phyloP scores from a whole-genome alignment of 2,329 filamentous ascomycete genomes.

The Hortaea werneckii region DNA sequence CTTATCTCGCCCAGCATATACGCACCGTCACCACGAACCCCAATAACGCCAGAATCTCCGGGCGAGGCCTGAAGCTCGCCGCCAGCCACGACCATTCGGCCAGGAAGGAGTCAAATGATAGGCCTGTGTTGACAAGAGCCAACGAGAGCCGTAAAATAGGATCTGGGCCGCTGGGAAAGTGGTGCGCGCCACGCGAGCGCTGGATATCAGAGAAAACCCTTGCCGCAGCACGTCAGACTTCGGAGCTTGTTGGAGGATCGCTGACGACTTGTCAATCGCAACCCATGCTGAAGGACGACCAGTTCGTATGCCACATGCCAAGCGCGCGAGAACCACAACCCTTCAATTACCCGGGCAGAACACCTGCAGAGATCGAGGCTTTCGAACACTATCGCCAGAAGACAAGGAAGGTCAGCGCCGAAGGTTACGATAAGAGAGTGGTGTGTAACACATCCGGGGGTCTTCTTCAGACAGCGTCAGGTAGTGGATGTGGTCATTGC shows the following conservation, averaged over 20 bases:
- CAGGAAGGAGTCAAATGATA: constrained; percentile 7
- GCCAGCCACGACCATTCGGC: constrained; percentile 9
- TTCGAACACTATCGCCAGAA: constrained; percentile 22
- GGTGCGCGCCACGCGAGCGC: constrained; percentile 10
- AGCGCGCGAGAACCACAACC: constrained; percentile 25
- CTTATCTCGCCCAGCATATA: constrained; percentile 24
- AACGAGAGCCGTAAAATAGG: constrained; percentile 20
- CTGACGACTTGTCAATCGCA: not conserved
- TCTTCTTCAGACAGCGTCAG: not conserved
- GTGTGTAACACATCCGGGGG: not conserved
- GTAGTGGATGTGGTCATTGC: not conserved
- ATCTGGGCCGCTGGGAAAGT: constrained; percentile 4
- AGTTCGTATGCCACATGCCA: constrained; percentile 26
- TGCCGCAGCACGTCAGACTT: constrained; percentile 4
- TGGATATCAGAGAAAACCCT: constrained; percentile 10
- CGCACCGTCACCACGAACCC: constrained; percentile 12
- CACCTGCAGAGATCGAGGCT: constrained; percentile 20
- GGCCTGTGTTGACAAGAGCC: constrained; percentile 12
- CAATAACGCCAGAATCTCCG: constrained; percentile 19
- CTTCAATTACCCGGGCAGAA: constrained; percentile 20
- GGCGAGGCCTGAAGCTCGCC: constrained; percentile 18
- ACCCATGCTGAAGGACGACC: constrained; percentile 12
- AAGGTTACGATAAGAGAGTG: constrained; percentile 17
- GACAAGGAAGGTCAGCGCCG: constrained; percentile 15
- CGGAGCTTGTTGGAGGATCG: constrained; percentile 4